Evolutionary conservation across 331 rosid species (phyloP).

Genomic region (Phaseolus coccineus): DNA sequence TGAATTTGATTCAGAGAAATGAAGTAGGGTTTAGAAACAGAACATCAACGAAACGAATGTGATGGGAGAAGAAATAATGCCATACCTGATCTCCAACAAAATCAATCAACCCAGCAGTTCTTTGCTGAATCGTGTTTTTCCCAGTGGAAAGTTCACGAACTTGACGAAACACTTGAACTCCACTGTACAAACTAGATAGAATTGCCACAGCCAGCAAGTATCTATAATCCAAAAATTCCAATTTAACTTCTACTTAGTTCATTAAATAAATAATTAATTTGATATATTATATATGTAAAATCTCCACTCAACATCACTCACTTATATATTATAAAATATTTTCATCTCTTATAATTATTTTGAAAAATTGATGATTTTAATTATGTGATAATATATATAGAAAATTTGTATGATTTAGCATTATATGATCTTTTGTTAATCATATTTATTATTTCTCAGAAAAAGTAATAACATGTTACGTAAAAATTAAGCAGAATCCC

Average conservation of each 20-base stretch:
- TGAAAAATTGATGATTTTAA: background rate
- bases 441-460: too few species aligned
- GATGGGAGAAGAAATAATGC: background rate
- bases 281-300: too few species aligned
- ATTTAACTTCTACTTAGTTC: conserved; percentile 25
- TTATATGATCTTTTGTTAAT: too few species aligned
- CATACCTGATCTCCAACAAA: conserved; percentile 82
- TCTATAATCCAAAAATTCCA: conserved; percentile 47
- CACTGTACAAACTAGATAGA: conserved; percentile 62
- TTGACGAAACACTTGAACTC: conserved; percentile 56
- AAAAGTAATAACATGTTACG: too few species aligned
- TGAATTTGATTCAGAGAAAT: background rate
- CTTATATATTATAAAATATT: too few species aligned
- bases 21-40: background rate
- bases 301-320: too few species aligned
- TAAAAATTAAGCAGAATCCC: too few species aligned
- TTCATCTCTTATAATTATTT: background rate
- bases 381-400: background rate
- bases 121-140: conserved; percentile 44
- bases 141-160: conserved; percentile 57
- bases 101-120: conserved; percentile 55
- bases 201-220: conserved; percentile 68
- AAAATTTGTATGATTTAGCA: background rate
- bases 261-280: background rate
- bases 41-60: background rate